Evolutionary conservation across 2,329 filamentous ascomycete species (phyloP).

Genomic region (Fusarium longipes): DNA sequence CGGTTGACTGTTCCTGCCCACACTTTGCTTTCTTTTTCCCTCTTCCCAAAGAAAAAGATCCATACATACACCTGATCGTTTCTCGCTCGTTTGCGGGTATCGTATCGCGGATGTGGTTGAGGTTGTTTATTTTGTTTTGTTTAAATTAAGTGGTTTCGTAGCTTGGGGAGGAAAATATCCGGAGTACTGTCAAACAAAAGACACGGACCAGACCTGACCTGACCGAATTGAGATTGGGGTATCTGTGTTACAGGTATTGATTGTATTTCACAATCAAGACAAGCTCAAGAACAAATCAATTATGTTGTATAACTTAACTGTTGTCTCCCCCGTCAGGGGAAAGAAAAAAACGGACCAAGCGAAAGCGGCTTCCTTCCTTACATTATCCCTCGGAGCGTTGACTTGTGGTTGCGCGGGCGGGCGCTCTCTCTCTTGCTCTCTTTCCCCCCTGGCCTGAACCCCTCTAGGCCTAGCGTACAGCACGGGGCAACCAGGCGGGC

Average conservation of each 20-base stretch:
- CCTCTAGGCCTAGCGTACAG: slow-evolving; percentile 37
- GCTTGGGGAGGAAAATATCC: background rate
- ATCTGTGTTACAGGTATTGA: no score
- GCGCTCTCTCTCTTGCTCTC: background rate
- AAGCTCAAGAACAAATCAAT: background rate
- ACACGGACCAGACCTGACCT: background rate
- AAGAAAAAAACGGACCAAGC: slow-evolving; percentile 27
- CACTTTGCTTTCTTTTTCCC: background rate
- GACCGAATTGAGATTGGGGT: background rate
- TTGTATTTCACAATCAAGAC: background rate
- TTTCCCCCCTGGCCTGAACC: slow-evolving; percentile 30
- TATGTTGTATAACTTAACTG: slow-evolving; percentile 4
- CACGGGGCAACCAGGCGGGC: slow-evolving; percentile 38
- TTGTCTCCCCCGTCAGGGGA: slow-evolving; percentile 44
- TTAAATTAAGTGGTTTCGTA: slow-evolving; percentile 15
- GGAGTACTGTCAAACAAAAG: slow-evolving; percentile 1
- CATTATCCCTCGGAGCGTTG: slow-evolving; percentile 3
- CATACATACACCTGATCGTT: slow-evolving; percentile 21
- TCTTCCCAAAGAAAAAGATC: background rate
- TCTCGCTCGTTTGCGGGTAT: slow-evolving; percentile 8
- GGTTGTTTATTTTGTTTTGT: slow-evolving; percentile 18
- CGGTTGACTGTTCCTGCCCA: background rate
- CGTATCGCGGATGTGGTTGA: background rate
- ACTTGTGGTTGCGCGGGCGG: background rate
- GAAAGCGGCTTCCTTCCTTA: slow-evolving; percentile 19